These are phyloP conservation scores for Candida multigemmis DNA, from an alignment of 805 yeast species.

Conservation along the genomic window DNA sequence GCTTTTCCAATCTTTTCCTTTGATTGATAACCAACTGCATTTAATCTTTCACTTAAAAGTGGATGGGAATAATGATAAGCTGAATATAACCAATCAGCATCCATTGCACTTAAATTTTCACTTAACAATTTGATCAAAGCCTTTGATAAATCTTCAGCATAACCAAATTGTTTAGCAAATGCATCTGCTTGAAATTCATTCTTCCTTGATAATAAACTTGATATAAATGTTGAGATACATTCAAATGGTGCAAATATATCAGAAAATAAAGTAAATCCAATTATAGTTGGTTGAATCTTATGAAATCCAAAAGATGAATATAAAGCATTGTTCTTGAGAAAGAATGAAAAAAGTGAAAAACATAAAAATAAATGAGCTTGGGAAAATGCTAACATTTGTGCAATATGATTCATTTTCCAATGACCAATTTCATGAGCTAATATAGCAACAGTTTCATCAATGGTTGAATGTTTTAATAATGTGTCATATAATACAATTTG, in stretches of 20 bases:
- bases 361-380: constrained; percentile 57
- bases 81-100: constrained; percentile 84
- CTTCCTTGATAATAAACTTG: constrained; percentile 69
- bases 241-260: constrained; percentile 76
- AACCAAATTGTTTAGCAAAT: constrained; percentile 71
- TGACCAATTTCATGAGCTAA: constrained; percentile 99
- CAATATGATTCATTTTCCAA: constrained; percentile 86
- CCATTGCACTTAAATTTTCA: constrained; percentile 78
- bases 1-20: constrained; percentile 24
- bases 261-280: constrained; percentile 74
- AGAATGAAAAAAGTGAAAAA: constrained; percentile 70
- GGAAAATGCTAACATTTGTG: constrained; percentile 59
- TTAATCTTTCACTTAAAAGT: constrained; percentile 78
- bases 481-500: constrained; percentile 93
- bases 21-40: constrained; percentile 52
- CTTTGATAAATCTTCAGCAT: constrained; percentile 53
- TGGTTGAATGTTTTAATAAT: constrained; percentile 68
- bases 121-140: constrained; percentile 70
- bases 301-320: constrained; percentile 73
- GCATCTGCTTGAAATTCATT: constrained; percentile 93
- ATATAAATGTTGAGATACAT: constrained; percentile 52
- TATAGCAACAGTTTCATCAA: constrained; percentile 82
- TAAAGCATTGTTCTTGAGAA: constrained; percentile 70
- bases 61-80: constrained; percentile 91
- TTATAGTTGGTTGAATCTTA: constrained; percentile 55